These are phyloP conservation scores for Sistotremastrum suecicum DNA, from an alignment of 768 basidiomycete species.

Conservation along the genomic window DNA sequence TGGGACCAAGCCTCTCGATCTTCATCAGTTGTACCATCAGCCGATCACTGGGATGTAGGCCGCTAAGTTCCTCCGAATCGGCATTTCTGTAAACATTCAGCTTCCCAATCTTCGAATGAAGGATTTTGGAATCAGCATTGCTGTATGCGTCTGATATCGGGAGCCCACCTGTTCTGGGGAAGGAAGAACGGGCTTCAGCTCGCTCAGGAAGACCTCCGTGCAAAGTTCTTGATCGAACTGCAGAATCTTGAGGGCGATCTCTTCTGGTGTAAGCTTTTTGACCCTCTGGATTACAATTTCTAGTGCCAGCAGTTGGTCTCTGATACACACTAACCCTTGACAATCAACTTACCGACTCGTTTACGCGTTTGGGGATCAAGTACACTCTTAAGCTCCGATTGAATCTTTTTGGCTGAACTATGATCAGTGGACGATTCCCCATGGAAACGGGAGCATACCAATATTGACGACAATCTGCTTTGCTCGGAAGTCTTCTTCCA, in stretches of 20 bases:
- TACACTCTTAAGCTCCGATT: slow-evolving; percentile 83
- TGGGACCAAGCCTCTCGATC: slow-evolving; percentile 74
- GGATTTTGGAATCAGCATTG: background rate
- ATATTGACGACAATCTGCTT: slow-evolving; percentile 89
- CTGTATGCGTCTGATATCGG: background rate
- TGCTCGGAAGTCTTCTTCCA: slow-evolving; percentile 97
- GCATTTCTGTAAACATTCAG: slow-evolving; percentile 81
- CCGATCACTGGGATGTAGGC: slow-evolving; percentile 87
- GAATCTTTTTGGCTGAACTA: slow-evolving; percentile 57
- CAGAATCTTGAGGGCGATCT: slow-evolving; percentile 70
- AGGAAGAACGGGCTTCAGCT: slow-evolving; percentile 77
- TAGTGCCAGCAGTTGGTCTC: slow-evolving; percentile 16
- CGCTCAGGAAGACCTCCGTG: slow-evolving; percentile 78
- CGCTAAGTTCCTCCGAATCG: slow-evolving; percentile 72
- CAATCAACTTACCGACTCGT: slow-evolving; percentile 59
- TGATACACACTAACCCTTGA: background rate
- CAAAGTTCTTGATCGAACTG: slow-evolving; percentile 82
- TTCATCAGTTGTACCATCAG: slow-evolving; percentile 96
- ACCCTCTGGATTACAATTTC: slow-evolving; percentile 89
- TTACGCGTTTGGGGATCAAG: slow-evolving; percentile 87
- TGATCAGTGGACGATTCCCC: background rate
- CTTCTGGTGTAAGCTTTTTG: slow-evolving; percentile 72
- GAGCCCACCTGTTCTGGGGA: slow-evolving; percentile 69
- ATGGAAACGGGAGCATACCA: slow-evolving; percentile 30
- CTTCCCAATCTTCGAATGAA: slow-evolving; percentile 55